Evolutionary conservation across 176 grass and related monocot genomes (phyloP), one percentile per base, ranked within the genome.

Genomic region (Pontederia paniculata): DNA sequence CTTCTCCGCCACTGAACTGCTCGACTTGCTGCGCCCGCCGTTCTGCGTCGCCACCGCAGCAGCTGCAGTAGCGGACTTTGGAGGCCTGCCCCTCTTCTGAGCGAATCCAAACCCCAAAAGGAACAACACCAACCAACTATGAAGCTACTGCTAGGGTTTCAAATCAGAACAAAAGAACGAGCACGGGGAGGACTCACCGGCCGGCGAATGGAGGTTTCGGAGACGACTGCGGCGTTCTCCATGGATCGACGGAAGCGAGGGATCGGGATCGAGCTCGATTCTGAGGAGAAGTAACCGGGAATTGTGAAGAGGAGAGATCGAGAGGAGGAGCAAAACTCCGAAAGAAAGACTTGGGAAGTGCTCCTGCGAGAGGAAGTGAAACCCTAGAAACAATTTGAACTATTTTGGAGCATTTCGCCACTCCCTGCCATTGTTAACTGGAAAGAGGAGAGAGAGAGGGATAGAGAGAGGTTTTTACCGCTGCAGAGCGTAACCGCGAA

Each of bases 1-100:
- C 66, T 41, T 72, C 17, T 59, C 68, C 37, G 9, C 49, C 0
- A 23, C 60, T 17, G 69, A 51, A 28, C 12, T 48, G 47, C 57
- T 72, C 7, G 57, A 48, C 58, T 70, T 70, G 42, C 63, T 65
- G 23, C 16, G 21, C 63, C 45, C 72, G 1, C 10, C 60, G 11
- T 55, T 17, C 17, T 8, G 22, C 44, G 20, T 10, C 4, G 43
- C 10, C 60, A 21, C 28, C 3, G 28, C 28, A 2, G 28, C 53
- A 10, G 67, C 28, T 5, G 28, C 28, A 2, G 28, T 41, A 10
- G 67, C 66, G 23, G 60, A 68, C 74, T 77, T 47, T 25, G 63
- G 63, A 46, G 68, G 71, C 72, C 78, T 81, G 44, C 54, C 66
- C 61, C 72, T 70, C 78, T 66, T 81, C 77, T 80, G 71, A 64